phyloP scores from a whole-genome alignment of 208 protist species.

The Trypanosomatidae sp. region DNA sequence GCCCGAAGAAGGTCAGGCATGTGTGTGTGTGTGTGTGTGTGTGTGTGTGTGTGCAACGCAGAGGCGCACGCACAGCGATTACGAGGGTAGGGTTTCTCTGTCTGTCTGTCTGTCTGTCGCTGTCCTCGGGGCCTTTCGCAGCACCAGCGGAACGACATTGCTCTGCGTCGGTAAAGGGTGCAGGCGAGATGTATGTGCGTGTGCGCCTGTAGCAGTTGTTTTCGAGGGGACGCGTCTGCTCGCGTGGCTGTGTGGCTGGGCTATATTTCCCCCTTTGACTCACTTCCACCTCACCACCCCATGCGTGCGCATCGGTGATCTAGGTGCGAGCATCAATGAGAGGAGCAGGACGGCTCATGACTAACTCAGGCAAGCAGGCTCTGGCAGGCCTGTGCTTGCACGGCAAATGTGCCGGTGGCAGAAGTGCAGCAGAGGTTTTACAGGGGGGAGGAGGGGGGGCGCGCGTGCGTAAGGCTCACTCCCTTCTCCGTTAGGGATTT shows the following conservation, averaged over 20 bases:
- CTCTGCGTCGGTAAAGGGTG: conserved; percentile 1
- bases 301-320: not conserved
- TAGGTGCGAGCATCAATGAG: not conserved
- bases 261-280: not conserved
- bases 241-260: not conserved
- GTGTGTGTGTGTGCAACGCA: not conserved
- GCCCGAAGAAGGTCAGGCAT: not conserved
- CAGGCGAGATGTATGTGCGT: not conserved
- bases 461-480: not conserved
- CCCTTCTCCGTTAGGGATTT: not conserved
- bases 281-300: not conserved
- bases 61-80: not conserved
- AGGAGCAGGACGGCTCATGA: not conserved
- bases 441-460: not conserved
- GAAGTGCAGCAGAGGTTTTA: not conserved
- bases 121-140: not conserved
- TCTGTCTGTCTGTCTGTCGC: not conserved
- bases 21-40: not conserved
- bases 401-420: not conserved
- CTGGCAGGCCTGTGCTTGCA: not conserved
- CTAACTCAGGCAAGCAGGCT: not conserved
- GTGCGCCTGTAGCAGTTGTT: not conserved
- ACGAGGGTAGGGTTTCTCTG: not conserved
- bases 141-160: not conserved
- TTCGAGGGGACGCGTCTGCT: not conserved